Evolutionary conservation across 371 early-diverging fungal genomes (phyloP), one percentile per base, ranked within the genome.

Genomic region (Circinella minor): DNA sequence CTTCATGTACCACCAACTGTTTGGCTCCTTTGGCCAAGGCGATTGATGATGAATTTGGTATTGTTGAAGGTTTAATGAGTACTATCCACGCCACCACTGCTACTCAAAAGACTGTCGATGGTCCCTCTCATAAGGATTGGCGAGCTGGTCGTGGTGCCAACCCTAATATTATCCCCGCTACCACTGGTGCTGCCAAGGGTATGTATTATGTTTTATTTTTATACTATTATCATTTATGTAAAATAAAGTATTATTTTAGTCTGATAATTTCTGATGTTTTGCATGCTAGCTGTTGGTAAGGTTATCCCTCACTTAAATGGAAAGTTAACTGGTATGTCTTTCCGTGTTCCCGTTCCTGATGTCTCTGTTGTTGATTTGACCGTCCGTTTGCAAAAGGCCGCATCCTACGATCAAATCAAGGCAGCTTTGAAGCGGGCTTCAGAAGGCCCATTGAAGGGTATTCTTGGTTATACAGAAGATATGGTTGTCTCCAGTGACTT

Each of bases 1-100:
- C 99, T 61, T 98, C 98, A 66, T 99, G 99, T 93, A 99, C 99
- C 72, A 99, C 99, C 83, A 99, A 99, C 93, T 99, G 99, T 88
- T 86, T 99, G 67, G 99, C 99, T 60, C 99, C 99, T 36, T 86
- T 99, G 63, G 99, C 96, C 82, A 99, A 99, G 92, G 93, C 99
- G 69, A 86, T 99, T 78, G 79, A 99, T 88, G 99, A 99, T 80
- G 86, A 92, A 71, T 97, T 96, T 82, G 91, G 96, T 75, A 93
- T 96, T 77, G 86, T 87, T 55, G 92, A 97, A 86, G 82, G 89
- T 82, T 71, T 85, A 68, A 99, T 99, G 99, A 97, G 96, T 71
- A 99, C 99, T 47, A 94, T 97, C 74, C 99, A 99, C 85, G 96
- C 99, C 71, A 90, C 93, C 73, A 99, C 99, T 63, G 98, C 98